These are phyloP conservation scores for Phytophthora idaei DNA, from an alignment of 352 stramenopile species.

Conservation along the genomic window DNA sequence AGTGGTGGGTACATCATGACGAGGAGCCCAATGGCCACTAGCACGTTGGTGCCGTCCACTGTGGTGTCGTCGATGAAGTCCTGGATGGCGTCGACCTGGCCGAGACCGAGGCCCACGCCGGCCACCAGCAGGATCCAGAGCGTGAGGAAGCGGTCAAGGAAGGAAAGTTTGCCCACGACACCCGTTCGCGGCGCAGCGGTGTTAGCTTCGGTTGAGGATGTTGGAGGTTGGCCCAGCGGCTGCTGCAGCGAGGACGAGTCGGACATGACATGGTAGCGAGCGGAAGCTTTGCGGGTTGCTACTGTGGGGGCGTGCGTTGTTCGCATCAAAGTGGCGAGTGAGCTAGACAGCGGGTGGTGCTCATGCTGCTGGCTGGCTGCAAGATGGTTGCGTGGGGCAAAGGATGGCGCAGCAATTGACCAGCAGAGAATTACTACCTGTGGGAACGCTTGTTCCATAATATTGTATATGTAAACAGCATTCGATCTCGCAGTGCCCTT, in stretches of 20 bases:
- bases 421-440: conserved; percentile 3
- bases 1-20: conserved; percentile 70
- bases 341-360: neutral
- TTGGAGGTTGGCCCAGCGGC: neutral
- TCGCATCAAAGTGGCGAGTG: conserved; percentile 1
- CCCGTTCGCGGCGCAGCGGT: neutral
- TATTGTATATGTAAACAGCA: neutral
- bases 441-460: neutral
- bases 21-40: conserved; percentile 56
- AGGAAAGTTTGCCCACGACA: conserved; percentile 31
- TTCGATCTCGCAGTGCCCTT: no score
- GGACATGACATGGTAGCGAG: neutral
- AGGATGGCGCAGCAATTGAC: neutral
- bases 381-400: neutral
- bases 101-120: conserved; percentile 36
- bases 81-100: conserved; percentile 41
- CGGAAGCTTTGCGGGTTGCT: neutral
- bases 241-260: conserved; percentile 8
- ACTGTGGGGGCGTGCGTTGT: neutral
- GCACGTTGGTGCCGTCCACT: conserved; percentile 50
- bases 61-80: conserved; percentile 54
- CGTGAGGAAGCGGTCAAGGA: conserved; percentile 53
- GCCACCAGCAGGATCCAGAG: conserved; percentile 57
- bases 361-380: neutral
- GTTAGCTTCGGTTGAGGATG: neutral